phyloP scores from a whole-genome alignment of 2,329 filamentous ascomycete species.

The Exophiala viscosa region DNA sequence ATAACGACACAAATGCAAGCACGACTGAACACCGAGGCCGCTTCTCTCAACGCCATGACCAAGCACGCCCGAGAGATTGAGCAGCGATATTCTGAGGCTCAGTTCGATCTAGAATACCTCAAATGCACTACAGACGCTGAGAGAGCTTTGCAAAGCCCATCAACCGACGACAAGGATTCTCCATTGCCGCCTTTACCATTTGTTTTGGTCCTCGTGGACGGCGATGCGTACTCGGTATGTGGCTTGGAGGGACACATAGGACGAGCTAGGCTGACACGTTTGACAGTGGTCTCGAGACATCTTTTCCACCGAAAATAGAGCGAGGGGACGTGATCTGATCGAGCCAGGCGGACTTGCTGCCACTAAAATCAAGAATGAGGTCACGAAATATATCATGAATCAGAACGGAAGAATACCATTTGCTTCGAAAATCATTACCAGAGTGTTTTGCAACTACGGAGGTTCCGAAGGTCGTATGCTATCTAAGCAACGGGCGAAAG shows the following conservation, averaged over 20 bases:
- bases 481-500: not conserved
- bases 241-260: not conserved
- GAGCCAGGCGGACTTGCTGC: slow-evolving; percentile 20
- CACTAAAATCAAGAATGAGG: slow-evolving; percentile 21
- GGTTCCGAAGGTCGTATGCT: slow-evolving; percentile 1
- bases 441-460: slow-evolving; percentile 21
- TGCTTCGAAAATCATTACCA: slow-evolving; percentile 19
- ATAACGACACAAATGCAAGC: slow-evolving; percentile 8
- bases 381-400: slow-evolving; percentile 21
- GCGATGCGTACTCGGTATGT: slow-evolving; percentile 25
- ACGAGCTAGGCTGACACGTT: not conserved
- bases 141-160: not conserved
- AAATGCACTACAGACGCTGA: slow-evolving; percentile 12
- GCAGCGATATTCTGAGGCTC: slow-evolving; percentile 9
- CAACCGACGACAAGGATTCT: slow-evolving; percentile 1
- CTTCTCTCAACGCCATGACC: slow-evolving; percentile 11
- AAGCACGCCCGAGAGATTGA: slow-evolving; percentile 11
- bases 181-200: slow-evolving; percentile 21
- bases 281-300: slow-evolving; percentile 14
- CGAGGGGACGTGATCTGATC: not conserved
- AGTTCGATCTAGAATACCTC: slow-evolving; percentile 24
- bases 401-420: slow-evolving; percentile 17
- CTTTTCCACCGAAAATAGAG: not conserved
- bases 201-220: slow-evolving; percentile 27
- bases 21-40: slow-evolving; percentile 11